Evolutionary conservation across 495 filamentous ascomycete genomes (phyloP).

Genomic region (Aspergillus ostianus): DNA sequence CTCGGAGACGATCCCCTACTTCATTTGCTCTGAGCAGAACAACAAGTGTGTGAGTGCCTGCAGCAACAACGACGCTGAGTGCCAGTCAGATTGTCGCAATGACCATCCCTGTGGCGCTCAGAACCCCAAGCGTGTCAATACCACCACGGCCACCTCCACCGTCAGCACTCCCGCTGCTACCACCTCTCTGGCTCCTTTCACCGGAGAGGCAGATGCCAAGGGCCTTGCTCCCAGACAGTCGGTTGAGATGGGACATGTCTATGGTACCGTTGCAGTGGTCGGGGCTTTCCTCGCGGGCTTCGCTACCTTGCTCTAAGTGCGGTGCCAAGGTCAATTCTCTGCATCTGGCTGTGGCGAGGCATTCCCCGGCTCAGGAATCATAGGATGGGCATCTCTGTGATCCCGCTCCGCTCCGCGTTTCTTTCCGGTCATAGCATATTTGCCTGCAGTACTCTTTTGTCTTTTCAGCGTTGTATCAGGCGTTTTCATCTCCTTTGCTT

Average conservation of each 20-base stretch:
- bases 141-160: constrained; percentile 46
- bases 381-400: not conserved
- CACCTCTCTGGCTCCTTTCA: constrained; percentile 32
- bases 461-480: not conserved
- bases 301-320: constrained; percentile 53
- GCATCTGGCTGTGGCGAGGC: not conserved
- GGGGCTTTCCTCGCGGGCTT: constrained; percentile 64
- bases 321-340: not conserved
- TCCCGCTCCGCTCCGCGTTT: not conserved
- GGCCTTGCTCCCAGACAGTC: constrained; percentile 36
- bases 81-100: constrained; percentile 61
- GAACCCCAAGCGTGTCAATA: constrained; percentile 61
- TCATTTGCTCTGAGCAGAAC: constrained; percentile 70
- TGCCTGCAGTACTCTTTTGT: not conserved
- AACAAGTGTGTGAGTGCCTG: constrained; percentile 69
- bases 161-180: constrained; percentile 36
- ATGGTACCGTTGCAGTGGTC: constrained; percentile 56
- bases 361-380: not conserved
- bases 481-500: not conserved
- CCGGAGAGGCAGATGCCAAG: constrained; percentile 24
- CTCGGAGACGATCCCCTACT: constrained; percentile 84
- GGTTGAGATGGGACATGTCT: constrained; percentile 53
- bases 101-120: constrained; percentile 81
- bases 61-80: constrained; percentile 50
- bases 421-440: not conserved